phyloP scores from a whole-genome alignment of 1,284 basidiomycete genomes.

The Ganoderma lucidum region DNA sequence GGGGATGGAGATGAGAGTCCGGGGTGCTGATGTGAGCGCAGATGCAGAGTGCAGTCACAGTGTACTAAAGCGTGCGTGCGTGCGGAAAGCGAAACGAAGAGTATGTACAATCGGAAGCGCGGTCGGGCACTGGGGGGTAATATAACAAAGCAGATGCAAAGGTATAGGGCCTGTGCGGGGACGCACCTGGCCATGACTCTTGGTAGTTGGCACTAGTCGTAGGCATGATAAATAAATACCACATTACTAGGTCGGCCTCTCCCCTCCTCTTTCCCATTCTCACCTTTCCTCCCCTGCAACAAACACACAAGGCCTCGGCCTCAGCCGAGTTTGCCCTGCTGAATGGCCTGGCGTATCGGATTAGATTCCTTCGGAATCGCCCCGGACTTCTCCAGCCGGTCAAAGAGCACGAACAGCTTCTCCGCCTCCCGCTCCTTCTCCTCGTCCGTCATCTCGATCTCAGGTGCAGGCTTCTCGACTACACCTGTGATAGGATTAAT shows the following conservation, averaged over 20 bases:
- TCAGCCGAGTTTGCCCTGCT: conserved; percentile 55
- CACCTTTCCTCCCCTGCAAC: background rate
- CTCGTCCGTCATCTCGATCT: conserved; percentile 83
- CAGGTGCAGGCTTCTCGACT: conserved; percentile 48
- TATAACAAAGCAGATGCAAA: conserved; percentile 16
- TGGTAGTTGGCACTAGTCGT: conserved; percentile 17
- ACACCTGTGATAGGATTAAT: conserved; percentile 88
- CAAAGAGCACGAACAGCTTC: conserved; percentile 88
- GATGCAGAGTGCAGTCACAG: conserved; percentile 11
- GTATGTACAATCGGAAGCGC: conserved; percentile 7
- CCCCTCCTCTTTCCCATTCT: background rate
- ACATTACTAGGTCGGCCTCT: background rate
- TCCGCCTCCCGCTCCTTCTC: conserved; percentile 94
- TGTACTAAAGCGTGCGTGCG: conserved; percentile 13
- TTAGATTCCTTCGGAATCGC: conserved; percentile 70
- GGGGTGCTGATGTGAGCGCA: conserved; percentile 4
- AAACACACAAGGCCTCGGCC: background rate
- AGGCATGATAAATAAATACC: conserved; percentile 13
- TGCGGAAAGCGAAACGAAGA: conserved; percentile 1
- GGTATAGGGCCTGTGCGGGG: conserved; percentile 26
- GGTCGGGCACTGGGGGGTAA: background rate
- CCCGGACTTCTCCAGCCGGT: conserved; percentile 82
- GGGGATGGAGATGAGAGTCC: background rate
- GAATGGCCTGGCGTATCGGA: conserved; percentile 76
- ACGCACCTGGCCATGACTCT: conserved; percentile 18